These are phyloP conservation scores for Durotheca rogersii DNA, from an alignment of 495 filamentous ascomycete species.

Conservation along the genomic window DNA sequence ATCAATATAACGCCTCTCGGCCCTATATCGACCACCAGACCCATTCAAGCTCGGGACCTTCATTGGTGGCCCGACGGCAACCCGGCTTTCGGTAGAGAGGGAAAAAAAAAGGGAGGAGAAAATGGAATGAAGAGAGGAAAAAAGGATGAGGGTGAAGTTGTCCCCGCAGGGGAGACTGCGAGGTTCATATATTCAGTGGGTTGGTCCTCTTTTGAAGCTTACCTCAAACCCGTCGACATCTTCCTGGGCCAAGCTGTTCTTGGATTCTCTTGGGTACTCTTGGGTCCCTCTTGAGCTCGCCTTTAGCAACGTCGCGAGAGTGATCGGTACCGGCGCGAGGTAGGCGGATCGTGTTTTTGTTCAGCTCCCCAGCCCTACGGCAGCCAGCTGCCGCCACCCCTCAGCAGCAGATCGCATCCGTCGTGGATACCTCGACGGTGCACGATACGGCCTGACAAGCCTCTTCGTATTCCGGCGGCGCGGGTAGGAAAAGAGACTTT, in stretches of 20 bases:
- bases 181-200: slow-evolving; percentile 34
- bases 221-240: slow-evolving; percentile 11
- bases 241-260: slow-evolving; percentile 11
- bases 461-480: slow-evolving; percentile 21
- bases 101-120: background rate
- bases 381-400: slow-evolving; percentile 20
- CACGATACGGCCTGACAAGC: slow-evolving; percentile 27
- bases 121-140: background rate
- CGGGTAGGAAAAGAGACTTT: slow-evolving; percentile 1
- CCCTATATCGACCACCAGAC: slow-evolving; percentile 22
- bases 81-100: slow-evolving; percentile 27
- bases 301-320: slow-evolving; percentile 24
- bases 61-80: slow-evolving; percentile 13
- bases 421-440: slow-evolving; percentile 20
- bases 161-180: slow-evolving; percentile 4
- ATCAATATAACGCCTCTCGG: slow-evolving; percentile 34
- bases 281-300: slow-evolving; percentile 3
- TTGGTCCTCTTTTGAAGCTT: slow-evolving; percentile 24
- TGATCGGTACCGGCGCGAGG: slow-evolving; percentile 30
- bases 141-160: too few species aligned
- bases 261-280: background rate
- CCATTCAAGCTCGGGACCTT: slow-evolving; percentile 23
- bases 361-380: slow-evolving; percentile 25
- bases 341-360: slow-evolving; percentile 7
- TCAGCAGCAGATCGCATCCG: too few species aligned